Base-by-base conservation (phyloP, 1,284 basidiomycete genomes). In the Phlebopus sp. region DNA sequence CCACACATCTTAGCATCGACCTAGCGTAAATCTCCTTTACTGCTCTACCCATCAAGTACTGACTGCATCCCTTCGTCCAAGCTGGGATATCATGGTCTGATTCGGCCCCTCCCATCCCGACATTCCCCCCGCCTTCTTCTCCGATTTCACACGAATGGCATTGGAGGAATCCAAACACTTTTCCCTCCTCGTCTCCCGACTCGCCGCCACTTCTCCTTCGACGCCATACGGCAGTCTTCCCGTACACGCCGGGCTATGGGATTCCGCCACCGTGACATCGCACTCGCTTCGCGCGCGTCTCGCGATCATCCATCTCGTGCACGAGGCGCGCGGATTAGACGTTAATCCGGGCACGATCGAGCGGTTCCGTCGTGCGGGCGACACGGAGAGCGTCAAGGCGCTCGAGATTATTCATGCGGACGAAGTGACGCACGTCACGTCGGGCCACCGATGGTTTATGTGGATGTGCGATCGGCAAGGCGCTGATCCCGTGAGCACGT, bases 261-360 rank as follows among this genome's bases (percentile, higher is more conserved):
- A 92, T 49, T 89, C 86, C 3, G 92, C 91, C 1, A 73, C 74
- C 13, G 77, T 84, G 40, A 94, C 91, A 0, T 79, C 80, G 3
- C 65, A 81, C 43, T 90, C 86, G 2, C 75, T 94, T 27, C 79
- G 82, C 30, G 76, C 90, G 0, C 78, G 91, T 2, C 79, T 94
- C 21, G 88, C 89, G 2, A 93, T 94, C 64, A 91, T 94, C 55
- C 91, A 93, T 59, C 81, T 94, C 25, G 91, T 94, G 0, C 91
- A 93, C 62, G 92, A 94, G 71, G 90, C 91, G 1, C 74, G 91
- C 23, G 91, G 92, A 2, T 74, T 94, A 6, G 92, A 94, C 66
- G 88, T 93, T 50, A 92, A 92, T 61, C 92, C 92, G 0, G 74
- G 77, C 11, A 93, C 91, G 3, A 92, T 96, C 56, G 84, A 82